A percentile compares a stretch with the other conserved stretches of the same genome.
phyloP scores from a whole-genome alignment of 1,284 basidiomycete species.

The Cutaneotrichosporon cavernicola region DNA sequence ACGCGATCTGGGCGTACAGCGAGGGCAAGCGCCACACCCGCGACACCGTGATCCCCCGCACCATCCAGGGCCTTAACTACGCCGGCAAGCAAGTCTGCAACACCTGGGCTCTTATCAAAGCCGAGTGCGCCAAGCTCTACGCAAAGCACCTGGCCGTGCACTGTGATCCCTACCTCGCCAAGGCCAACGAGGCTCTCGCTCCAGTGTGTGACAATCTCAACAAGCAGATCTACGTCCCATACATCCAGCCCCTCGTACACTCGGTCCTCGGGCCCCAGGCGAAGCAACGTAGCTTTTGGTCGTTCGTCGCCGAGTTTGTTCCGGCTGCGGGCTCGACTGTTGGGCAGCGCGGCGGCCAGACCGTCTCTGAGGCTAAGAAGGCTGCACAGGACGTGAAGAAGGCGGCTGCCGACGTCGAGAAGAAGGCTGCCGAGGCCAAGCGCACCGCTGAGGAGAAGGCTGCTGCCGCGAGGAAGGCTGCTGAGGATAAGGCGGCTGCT shows the following conservation, averaged over 20 bases:
- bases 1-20: conserved; percentile 32
- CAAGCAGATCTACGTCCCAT: conserved; percentile 36
- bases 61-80: conserved; percentile 21
- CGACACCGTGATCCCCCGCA: conserved; percentile 25
- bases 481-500: not conserved
- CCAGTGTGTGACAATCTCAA: conserved; percentile 26
- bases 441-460: conserved; percentile 6
- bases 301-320: conserved; percentile 42
- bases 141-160: conserved; percentile 36
- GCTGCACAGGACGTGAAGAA: conserved; percentile 13
- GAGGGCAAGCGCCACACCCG: conserved; percentile 28
- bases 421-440: conserved; percentile 21
- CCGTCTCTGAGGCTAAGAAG: not conserved
- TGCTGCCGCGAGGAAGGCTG: conserved; percentile 9
- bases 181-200: conserved; percentile 16
- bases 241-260: conserved; percentile 38
- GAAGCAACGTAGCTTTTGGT: conserved; percentile 40
- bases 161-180: conserved; percentile 36
- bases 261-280: conserved; percentile 33
- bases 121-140: conserved; percentile 31
- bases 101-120: conserved; percentile 27
- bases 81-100: conserved; percentile 12
- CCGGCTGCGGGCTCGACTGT: conserved; percentile 24
- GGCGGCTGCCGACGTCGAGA: conserved; percentile 14
- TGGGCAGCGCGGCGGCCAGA: conserved; percentile 18